Conservation (phyloP, 768 basidiomycete genomes). For the Mycena maculata region DNA sequence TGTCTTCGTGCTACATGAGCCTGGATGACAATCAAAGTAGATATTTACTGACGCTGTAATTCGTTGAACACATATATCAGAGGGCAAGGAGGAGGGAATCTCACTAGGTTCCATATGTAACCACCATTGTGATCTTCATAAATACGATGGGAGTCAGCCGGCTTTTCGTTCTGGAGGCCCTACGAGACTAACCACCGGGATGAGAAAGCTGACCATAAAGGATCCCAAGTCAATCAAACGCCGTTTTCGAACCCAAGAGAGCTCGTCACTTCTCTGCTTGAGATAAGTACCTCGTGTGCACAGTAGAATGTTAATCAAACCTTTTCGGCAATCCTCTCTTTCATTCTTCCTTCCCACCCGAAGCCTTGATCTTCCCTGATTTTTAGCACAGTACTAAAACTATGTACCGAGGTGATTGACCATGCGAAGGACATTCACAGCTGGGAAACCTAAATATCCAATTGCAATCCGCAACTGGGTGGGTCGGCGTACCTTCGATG, state of each 20-base stretch:
- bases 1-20: slow-evolving; percentile 1
- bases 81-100: background rate
- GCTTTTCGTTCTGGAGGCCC: slow-evolving; percentile 40
- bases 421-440: background rate
- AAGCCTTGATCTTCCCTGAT: slow-evolving; percentile 53
- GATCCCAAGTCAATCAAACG: slow-evolving; percentile 53
- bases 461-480: background rate
- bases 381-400: background rate
- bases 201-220: slow-evolving; percentile 43
- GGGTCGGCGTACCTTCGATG: background rate
- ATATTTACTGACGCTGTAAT: slow-evolving; percentile 5
- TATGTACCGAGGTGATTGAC: background rate
- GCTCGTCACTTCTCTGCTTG: slow-evolving; percentile 55
- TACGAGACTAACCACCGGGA: background rate
- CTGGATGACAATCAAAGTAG: background rate
- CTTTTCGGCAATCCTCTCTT: slow-evolving; percentile 62
- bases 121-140: slow-evolving; percentile 54
- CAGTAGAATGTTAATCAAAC: slow-evolving; percentile 43
- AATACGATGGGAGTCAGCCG: slow-evolving; percentile 32
- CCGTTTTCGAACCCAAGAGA: slow-evolving; percentile 52
- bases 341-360: slow-evolving; percentile 72
- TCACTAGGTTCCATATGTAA: slow-evolving; percentile 56
- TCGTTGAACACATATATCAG: slow-evolving; percentile 44
- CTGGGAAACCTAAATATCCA: background rate
- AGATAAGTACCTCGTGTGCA: slow-evolving; percentile 13